Evolutionary conservation across 2,329 filamentous ascomycete genomes (phyloP).

Genomic region (Cadophora sp.): DNA sequence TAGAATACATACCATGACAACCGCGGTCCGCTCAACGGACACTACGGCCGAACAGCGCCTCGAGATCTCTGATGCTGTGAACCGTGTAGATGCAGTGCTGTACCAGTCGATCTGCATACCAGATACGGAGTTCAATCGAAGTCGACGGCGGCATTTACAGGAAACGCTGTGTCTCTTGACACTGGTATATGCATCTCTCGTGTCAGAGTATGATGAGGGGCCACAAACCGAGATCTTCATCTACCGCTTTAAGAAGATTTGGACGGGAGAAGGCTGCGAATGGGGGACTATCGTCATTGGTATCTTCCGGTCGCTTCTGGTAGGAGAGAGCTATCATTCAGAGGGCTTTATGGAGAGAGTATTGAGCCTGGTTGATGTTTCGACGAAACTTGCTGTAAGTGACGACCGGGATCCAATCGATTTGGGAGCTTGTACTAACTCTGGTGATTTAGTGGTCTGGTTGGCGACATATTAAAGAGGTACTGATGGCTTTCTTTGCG

Average conservation of each 20-base stretch:
- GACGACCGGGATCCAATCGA: neutral
- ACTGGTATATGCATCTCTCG: slow-evolving; percentile 20
- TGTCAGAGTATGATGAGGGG: slow-evolving; percentile 20
- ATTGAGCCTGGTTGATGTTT: slow-evolving; percentile 46
- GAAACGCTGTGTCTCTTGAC: slow-evolving; percentile 19
- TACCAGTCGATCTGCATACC: slow-evolving; percentile 17
- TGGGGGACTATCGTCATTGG: slow-evolving; percentile 11
- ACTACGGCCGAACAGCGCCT: neutral
- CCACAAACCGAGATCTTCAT: slow-evolving; percentile 20
- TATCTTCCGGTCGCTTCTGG: slow-evolving; percentile 18
- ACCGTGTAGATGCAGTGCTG: slow-evolving; percentile 8
- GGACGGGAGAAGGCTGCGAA: neutral
- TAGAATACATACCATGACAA: slow-evolving; percentile 17
- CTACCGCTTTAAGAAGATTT: slow-evolving; percentile 14
- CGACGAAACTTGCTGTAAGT: slow-evolving; percentile 1
- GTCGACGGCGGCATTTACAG: slow-evolving; percentile 19
- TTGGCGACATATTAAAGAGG: slow-evolving; percentile 18
- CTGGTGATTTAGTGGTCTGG: slow-evolving; percentile 4
- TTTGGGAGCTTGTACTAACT: neutral
- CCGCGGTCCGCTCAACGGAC: neutral
- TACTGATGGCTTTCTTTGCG: slow-evolving; percentile 22
- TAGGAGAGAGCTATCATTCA: neutral
- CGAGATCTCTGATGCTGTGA: slow-evolving; percentile 6
- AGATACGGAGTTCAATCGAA: slow-evolving; percentile 13
- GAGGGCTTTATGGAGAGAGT: slow-evolving; percentile 16